Conservation (phyloP, 2,329 filamentous ascomycete genomes). For the Aspergillus fumigatus region DNA sequence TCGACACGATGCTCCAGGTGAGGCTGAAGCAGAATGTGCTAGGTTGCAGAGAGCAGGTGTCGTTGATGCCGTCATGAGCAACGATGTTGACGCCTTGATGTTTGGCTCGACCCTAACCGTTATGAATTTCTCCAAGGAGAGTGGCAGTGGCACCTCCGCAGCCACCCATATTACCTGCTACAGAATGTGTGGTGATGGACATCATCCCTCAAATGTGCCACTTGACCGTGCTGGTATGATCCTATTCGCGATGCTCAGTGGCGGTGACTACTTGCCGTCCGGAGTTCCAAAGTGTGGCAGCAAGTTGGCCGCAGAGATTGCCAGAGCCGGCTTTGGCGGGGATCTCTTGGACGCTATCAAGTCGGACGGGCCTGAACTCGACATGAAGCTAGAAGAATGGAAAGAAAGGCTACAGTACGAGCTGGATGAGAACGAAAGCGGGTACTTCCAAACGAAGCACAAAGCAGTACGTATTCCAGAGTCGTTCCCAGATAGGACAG, state of each 20-base stretch:
- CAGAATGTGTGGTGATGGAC: conserved; percentile 41
- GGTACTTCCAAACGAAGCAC: conserved; percentile 73
- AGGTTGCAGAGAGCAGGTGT: conserved; percentile 74
- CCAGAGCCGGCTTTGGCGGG: conserved; percentile 77
- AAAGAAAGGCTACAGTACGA: conserved; percentile 68
- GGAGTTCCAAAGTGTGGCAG: conserved; percentile 84
- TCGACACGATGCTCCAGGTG: conserved; percentile 81
- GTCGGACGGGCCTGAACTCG: conserved; percentile 23
- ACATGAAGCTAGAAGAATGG: conserved; percentile 57
- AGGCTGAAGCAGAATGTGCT: conserved; percentile 95
- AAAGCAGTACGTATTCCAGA: conserved; percentile 71
- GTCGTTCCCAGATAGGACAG: conserved; percentile 71
- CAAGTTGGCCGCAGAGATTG: conserved; percentile 85
- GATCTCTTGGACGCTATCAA: conserved; percentile 64
- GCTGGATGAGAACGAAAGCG: conserved; percentile 75
- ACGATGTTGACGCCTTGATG: conserved; percentile 97
- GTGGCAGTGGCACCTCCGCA: conserved; percentile 52
- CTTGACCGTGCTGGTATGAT: conserved; percentile 88
- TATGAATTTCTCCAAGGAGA: conserved; percentile 77
- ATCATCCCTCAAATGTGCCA: conserved; percentile 24
- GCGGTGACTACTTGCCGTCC: conserved; percentile 87
- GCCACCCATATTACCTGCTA: conserved; percentile 88
- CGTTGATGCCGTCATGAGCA: conserved; percentile 89
- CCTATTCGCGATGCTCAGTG: conserved; percentile 87
- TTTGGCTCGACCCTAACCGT: conserved; percentile 80